Conservation (phyloP, 192 early-diverging fungal genomes). For the Powellomyces hirtus region DNA sequence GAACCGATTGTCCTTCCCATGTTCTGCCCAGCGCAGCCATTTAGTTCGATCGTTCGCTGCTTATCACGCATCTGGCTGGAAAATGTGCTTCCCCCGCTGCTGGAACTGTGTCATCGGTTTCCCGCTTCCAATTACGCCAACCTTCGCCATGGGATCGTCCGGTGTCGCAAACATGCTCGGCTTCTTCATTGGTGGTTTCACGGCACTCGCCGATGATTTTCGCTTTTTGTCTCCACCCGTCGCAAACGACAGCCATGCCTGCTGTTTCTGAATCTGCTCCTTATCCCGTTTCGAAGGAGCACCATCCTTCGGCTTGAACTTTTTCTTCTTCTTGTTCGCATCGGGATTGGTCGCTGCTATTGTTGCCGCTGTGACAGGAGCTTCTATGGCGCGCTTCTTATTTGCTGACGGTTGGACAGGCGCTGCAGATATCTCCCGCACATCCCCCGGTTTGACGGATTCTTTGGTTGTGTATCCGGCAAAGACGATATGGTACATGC, state of each 20-base stretch:
- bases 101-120: conserved; percentile 75
- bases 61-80: no score
- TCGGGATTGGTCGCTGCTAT: conserved; percentile 27
- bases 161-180: conserved; percentile 80
- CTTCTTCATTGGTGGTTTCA: conserved; percentile 52
- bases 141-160: conserved; percentile 76
- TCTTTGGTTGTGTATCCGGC: conserved; percentile 14
- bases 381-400: conserved; percentile 11
- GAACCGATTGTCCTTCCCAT: no score
- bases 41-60: no score
- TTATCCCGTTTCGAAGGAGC: conserved; percentile 42
- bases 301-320: conserved; percentile 38
- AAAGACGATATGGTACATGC: conserved; percentile 10
- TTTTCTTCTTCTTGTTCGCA: conserved; percentile 51
- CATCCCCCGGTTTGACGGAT: conserved; percentile 11
- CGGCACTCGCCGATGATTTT: conserved; percentile 4
- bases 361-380: conserved; percentile 28
- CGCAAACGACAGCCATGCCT: conserved; percentile 74
- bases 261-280: conserved; percentile 70
- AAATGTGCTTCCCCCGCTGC: conserved; percentile 74
- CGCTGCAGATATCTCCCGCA: conserved; percentile 6
- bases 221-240: conserved; percentile 46
- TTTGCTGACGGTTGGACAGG: conserved; percentile 41
- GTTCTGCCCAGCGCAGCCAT: no score
- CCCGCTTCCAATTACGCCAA: conserved; percentile 78